Conservation (phyloP, 208 protist species). For the Endotrypanum monterogeii region DNA sequence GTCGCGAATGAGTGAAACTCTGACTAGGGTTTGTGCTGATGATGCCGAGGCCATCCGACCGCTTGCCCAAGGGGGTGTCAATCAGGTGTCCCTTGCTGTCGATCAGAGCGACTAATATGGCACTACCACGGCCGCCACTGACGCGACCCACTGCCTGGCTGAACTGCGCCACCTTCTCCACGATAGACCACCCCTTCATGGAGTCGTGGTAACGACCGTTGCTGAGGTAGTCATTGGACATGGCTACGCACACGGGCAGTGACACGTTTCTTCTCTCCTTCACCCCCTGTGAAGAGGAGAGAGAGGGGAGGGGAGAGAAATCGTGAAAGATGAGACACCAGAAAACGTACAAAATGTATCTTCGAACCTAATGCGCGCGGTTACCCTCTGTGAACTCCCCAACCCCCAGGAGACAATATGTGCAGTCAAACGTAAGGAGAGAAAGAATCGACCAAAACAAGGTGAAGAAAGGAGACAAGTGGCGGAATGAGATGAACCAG, state of each 20-base stretch:
- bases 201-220: constrained; percentile 25
- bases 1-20: neutral
- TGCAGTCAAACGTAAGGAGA: neutral
- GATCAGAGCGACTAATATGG: constrained; percentile 59
- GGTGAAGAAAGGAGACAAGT: no score
- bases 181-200: constrained; percentile 59
- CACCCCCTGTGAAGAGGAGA: neutral
- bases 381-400: neutral
- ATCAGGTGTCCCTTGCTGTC: constrained; percentile 24
- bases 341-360: no score
- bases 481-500: no score
- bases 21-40: neutral
- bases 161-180: constrained; percentile 79
- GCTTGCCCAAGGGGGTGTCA: neutral
- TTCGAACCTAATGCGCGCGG: neutral
- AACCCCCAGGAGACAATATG: no score
- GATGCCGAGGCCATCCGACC: neutral
- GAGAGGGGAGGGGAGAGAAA: neutral
- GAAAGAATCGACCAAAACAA: neutral
- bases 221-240: constrained; percentile 4
- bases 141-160: constrained; percentile 84
- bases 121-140: constrained; percentile 57
- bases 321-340: no score
- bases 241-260: neutral
- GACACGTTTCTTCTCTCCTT: neutral